Percentiles rank a stretch among this genome's conserved stretches.
These are phyloP conservation scores for Aspergillus wentii DNA, from an alignment of 495 filamentous ascomycete genomes.

Conservation along the genomic window DNA sequence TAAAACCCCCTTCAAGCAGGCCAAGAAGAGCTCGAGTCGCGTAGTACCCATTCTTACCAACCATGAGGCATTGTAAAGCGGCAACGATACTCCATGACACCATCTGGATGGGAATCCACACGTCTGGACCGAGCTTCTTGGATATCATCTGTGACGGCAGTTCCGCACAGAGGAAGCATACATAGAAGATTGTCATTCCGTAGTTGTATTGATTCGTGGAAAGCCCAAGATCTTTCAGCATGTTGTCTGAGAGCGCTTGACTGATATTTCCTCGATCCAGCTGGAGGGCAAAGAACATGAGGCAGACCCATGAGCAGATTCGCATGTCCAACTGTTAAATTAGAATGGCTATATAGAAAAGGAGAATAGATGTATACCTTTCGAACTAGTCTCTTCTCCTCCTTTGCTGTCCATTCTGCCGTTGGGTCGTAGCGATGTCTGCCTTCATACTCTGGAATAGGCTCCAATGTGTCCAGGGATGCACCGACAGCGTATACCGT, in stretches of 20 bases:
- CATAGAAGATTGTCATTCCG: too few relatives aligned
- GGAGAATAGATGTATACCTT: constrained; percentile 35
- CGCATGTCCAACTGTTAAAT: constrained; percentile 34
- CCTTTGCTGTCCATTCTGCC: too few relatives aligned
- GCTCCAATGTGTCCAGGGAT: too few relatives aligned
- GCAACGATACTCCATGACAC: constrained; percentile 62
- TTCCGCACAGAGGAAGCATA: too few relatives aligned
- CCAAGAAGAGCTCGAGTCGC: constrained; percentile 18
- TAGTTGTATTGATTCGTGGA: too few relatives aligned
- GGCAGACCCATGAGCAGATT: constrained; percentile 52
- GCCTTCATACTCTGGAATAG: too few relatives aligned
- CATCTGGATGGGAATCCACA: constrained; percentile 71
- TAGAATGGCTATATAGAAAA: constrained; percentile 28
- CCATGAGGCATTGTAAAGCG: constrained; percentile 51
- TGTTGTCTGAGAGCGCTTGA: constrained; percentile 57
- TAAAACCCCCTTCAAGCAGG: constrained; percentile 16
- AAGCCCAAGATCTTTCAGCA: constrained; percentile 45
- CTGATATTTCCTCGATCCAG: constrained; percentile 64
- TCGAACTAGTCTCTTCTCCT: too few relatives aligned
- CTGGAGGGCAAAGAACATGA: constrained; percentile 71
- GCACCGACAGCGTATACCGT: too few relatives aligned
- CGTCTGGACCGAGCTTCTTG: constrained; percentile 73
- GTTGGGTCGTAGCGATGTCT: too few relatives aligned
- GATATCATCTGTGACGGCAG: too few relatives aligned
- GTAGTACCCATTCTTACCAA: constrained; percentile 52